Conservation (phyloP, 129 eudicot genomes). For the Oenanthe sinensis region DNA sequence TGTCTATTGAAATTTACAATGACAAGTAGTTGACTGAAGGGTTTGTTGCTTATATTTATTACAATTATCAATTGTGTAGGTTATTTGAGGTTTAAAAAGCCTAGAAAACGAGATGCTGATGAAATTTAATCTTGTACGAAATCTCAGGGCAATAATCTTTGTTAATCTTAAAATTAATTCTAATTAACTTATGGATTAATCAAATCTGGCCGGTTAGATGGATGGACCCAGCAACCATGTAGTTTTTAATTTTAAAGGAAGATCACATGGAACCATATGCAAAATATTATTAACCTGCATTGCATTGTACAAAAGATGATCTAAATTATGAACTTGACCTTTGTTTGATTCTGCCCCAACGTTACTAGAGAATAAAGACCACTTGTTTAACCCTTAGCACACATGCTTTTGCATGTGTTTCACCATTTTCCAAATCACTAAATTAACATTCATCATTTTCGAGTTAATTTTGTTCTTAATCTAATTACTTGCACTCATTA, state of each 20-base stretch:
- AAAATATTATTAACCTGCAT: background rate
- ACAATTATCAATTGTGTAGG: no score
- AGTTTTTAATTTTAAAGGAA: background rate
- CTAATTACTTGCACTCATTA: background rate
- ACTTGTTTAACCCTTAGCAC: background rate
- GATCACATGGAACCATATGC: conserved; percentile 10
- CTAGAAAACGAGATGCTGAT: no score
- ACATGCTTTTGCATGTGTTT: conserved; percentile 10
- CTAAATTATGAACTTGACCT: conserved; percentile 16
- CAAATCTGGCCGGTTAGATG: no score
- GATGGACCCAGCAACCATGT: background rate
- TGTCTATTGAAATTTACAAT: no score
- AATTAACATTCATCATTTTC: background rate
- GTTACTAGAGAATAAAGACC: background rate
- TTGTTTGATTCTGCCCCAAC: conserved; percentile 6
- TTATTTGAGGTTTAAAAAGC: no score
- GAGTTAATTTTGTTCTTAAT: background rate
- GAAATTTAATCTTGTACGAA: no score
- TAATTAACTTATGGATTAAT: background rate
- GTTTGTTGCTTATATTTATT: no score
- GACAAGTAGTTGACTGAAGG: no score
- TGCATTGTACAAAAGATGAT: background rate
- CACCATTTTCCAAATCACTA: background rate
- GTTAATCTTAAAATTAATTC: no score
- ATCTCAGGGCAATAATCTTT: no score